Evolutionary conservation across 495 filamentous ascomycete species (phyloP).

Genomic region (Podospora comata): DNA sequence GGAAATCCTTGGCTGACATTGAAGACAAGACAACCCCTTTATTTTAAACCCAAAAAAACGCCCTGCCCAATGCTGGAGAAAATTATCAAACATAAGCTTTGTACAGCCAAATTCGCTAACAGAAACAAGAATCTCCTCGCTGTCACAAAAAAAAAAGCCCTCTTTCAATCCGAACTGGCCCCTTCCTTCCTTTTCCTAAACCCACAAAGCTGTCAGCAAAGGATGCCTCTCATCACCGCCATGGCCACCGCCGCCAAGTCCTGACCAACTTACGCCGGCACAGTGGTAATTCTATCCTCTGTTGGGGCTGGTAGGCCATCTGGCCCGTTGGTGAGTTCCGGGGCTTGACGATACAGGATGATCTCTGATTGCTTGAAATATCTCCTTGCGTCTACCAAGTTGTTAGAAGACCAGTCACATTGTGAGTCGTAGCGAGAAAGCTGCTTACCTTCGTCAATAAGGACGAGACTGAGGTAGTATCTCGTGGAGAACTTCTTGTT

Average conservation of each 20-base stretch:
- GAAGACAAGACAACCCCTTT: not conserved
- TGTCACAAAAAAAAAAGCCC: not conserved
- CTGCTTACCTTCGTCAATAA: slow-evolving; percentile 85
- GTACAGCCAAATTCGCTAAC: slow-evolving; percentile 21
- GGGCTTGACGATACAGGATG: slow-evolving; percentile 91
- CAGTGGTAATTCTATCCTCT: slow-evolving; percentile 28
- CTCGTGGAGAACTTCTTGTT: slow-evolving; percentile 99
- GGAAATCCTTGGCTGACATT: not conserved
- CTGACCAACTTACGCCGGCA: slow-evolving; percentile 22
- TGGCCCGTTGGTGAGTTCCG: slow-evolving; percentile 53
- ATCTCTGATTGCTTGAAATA: slow-evolving; percentile 99
- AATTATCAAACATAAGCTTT: slow-evolving; percentile 10
- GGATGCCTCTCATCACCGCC: not conserved
- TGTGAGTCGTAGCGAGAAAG: not conserved
- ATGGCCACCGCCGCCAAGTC: not conserved
- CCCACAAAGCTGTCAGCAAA: not conserved
- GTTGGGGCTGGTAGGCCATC: slow-evolving; percentile 28
- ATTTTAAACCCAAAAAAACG: slow-evolving; percentile 16
- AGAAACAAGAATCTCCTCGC: not conserved
- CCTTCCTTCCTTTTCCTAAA: not conserved
- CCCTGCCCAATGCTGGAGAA: slow-evolving; percentile 27
- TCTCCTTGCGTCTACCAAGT: slow-evolving; percentile 74
- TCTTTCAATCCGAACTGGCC: not conserved
- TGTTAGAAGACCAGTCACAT: slow-evolving; percentile 2
- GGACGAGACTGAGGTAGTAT: slow-evolving; percentile 94